Conservation (phyloP, 768 basidiomycete species). For the Hericium coralloides region DNA sequence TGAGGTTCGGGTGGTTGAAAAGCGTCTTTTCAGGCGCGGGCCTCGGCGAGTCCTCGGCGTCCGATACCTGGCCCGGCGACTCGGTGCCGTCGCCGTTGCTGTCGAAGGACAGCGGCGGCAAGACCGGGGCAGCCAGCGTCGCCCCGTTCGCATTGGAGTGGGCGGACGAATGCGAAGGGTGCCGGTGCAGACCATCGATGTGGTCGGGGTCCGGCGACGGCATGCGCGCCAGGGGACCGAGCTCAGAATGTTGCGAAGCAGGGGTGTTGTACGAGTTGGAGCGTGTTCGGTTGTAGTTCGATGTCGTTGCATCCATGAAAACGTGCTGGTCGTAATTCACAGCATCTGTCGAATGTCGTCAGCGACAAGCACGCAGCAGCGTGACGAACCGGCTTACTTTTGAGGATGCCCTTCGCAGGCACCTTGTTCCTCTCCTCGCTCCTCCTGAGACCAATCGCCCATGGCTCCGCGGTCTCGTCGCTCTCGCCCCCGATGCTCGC, state of each 20-base stretch:
- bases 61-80: slow-evolving; percentile 21
- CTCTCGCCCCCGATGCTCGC: slow-evolving; percentile 43
- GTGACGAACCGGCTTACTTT: slow-evolving; percentile 38
- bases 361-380: too few relatives aligned
- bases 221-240: slow-evolving; percentile 74
- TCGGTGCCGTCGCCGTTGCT: slow-evolving; percentile 28
- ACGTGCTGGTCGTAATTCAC: slow-evolving; percentile 56
- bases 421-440: slow-evolving; percentile 56
- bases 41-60: slow-evolving; percentile 6
- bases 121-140: slow-evolving; percentile 19
- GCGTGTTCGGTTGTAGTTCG: slow-evolving; percentile 44
- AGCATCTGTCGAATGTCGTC: slow-evolving; percentile 40
- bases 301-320: slow-evolving; percentile 33
- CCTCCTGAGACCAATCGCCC: slow-evolving; percentile 68
- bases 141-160: slow-evolving; percentile 15
- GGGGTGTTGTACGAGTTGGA: slow-evolving; percentile 76
- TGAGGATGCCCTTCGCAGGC: slow-evolving; percentile 83
- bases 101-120: slow-evolving; percentile 56
- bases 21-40: slow-evolving; percentile 40
- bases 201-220: slow-evolving; percentile 80
- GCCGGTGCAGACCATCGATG: slow-evolving; percentile 73
- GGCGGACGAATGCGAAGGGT: slow-evolving; percentile 45
- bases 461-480: slow-evolving; percentile 55
- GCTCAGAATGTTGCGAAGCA: slow-evolving; percentile 41
- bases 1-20: slow-evolving; percentile 63